Conservation (phyloP, 2,329 filamentous ascomycete species). For the Aspergillus vadensis region DNA sequence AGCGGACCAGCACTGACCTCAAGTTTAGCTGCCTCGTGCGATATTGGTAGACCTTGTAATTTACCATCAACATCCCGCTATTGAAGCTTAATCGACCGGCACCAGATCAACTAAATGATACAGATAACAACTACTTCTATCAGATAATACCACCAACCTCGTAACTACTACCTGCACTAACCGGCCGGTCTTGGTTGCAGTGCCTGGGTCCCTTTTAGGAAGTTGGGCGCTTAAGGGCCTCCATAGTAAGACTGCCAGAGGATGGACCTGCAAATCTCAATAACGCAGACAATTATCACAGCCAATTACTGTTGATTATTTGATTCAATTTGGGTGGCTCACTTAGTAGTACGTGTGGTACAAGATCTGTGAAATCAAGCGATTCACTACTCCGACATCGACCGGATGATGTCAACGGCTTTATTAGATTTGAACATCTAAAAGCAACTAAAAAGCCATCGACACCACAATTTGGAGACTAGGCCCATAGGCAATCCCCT, state of each 20-base stretch:
- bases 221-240: slow-evolving; percentile 3
- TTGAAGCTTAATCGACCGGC: background rate
- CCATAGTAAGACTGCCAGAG: background rate
- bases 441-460: background rate
- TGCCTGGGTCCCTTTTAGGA: background rate
- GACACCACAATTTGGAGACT: background rate
- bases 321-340: too few species aligned
- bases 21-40: background rate
- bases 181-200: slow-evolving; percentile 1
- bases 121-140: background rate
- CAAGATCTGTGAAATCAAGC: too few species aligned
- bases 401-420: background rate
- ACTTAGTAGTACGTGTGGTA: too few species aligned
- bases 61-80: background rate
- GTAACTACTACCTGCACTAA: background rate
- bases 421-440: background rate
- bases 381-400: background rate
- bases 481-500: background rate
- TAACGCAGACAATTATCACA: too few species aligned
- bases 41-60: background rate
- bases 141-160: background rate
- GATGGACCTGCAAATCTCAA: too few species aligned
- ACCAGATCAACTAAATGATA: background rate
- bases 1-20: background rate
- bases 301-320: too few species aligned